Evolutionary conservation across 208 protist species (phyloP).

Genomic region (Trypanosoma caninum): DNA sequence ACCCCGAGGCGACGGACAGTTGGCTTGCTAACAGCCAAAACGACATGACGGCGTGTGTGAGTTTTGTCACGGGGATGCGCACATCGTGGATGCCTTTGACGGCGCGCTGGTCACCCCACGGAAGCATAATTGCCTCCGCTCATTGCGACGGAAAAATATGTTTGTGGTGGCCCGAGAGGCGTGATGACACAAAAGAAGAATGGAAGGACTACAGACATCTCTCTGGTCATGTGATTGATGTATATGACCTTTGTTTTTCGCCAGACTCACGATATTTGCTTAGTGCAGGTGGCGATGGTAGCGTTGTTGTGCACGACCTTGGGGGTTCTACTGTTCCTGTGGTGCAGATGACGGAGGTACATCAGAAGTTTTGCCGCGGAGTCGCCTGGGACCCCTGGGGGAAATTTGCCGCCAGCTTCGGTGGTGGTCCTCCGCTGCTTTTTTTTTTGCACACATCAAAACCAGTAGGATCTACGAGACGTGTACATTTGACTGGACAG

Average conservation of each 20-base stretch:
- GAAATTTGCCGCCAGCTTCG: constrained; percentile 61
- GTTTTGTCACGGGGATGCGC: constrained; percentile 54
- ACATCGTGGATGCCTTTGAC: constrained; percentile 76
- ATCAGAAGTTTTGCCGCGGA: constrained; percentile 81
- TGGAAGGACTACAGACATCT: constrained; percentile 89
- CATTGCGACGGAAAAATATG: constrained; percentile 86
- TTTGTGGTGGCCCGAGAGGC: constrained; percentile 73
- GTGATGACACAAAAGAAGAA: constrained; percentile 31
- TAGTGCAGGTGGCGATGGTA: constrained; percentile 71
- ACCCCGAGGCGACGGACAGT: constrained; percentile 34
- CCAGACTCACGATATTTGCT: constrained; percentile 78
- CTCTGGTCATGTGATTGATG: constrained; percentile 79
- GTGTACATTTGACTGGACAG: constrained; percentile 56
- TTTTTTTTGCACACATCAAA: constrained; percentile 56
- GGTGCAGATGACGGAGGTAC: constrained; percentile 57
- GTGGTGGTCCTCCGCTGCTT: constrained; percentile 62
- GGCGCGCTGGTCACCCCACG: constrained; percentile 82
- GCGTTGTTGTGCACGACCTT: constrained; percentile 78
- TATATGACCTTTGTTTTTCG: constrained; percentile 85
- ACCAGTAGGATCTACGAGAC: constrained; percentile 8
- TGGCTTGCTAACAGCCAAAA: constrained; percentile 55
- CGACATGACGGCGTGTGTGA: constrained; percentile 72
- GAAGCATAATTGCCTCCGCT: constrained; percentile 69
- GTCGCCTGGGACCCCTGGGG: constrained; percentile 88
- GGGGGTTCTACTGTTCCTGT: constrained; percentile 62